Percentiles rank a stretch among this genome's conserved stretches.
Conservation (phyloP, 2,329 filamentous ascomycete genomes). For the Orbilia quercus region DNA sequence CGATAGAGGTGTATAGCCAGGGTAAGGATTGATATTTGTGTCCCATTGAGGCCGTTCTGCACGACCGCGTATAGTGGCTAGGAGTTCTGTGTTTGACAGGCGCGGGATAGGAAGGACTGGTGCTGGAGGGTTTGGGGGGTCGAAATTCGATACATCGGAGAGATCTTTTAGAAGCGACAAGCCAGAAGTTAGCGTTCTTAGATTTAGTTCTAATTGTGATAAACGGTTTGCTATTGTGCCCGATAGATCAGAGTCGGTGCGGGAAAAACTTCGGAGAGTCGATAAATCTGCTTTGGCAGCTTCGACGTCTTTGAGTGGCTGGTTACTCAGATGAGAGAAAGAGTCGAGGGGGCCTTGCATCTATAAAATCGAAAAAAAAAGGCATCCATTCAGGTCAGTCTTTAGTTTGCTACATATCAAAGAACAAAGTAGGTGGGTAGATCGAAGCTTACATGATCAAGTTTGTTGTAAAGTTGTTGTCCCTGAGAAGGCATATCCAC, state of each 20-base stretch:
- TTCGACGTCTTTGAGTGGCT: conserved; percentile 25
- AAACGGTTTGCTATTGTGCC: conserved; percentile 9
- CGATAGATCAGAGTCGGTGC: not conserved
- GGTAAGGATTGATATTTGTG: not conserved
- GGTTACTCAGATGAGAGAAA: conserved; percentile 35
- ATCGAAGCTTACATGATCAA: conserved; percentile 31
- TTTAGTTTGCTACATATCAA: no score
- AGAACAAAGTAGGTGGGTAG: not conserved
- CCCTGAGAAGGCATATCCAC: not conserved
- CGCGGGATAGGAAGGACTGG: not conserved
- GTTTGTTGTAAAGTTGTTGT: conserved; percentile 31
- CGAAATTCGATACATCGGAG: conserved; percentile 21
- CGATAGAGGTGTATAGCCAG: not conserved
- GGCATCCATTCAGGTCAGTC: not conserved
- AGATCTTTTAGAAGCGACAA: conserved; percentile 49
- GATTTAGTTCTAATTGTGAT: conserved; percentile 27
- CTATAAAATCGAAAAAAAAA: conserved; percentile 12
- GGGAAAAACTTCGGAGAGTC: not conserved
- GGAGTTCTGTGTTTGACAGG: conserved; percentile 13
- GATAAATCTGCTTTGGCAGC: conserved; percentile 10
- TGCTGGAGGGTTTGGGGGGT: not conserved
- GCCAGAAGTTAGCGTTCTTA: conserved; percentile 40
- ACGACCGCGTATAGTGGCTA: conserved; percentile 28
- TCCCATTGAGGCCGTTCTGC: not conserved
- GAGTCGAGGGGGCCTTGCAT: conserved; percentile 30